Conservation (phyloP, 2,329 filamentous ascomycete genomes). For the Fusarium nurragi region DNA sequence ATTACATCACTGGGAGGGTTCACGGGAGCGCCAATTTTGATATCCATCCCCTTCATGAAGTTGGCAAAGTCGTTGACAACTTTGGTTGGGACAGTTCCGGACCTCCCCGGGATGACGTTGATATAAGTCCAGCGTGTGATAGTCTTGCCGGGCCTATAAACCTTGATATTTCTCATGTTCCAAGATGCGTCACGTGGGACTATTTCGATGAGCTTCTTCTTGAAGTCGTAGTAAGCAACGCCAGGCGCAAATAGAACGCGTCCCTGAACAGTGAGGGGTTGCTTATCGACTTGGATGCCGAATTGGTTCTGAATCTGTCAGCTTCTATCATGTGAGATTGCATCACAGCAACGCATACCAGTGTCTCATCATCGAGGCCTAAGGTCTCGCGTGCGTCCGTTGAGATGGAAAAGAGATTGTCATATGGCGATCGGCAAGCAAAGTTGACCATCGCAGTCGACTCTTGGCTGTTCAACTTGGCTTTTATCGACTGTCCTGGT, state of each 20-base stretch:
- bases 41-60: conserved; percentile 53
- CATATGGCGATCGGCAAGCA: conserved; percentile 71
- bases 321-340: background rate
- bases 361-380: conserved; percentile 61
- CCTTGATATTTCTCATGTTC: conserved; percentile 71
- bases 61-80: conserved; percentile 49
- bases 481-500: conserved; percentile 70
- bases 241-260: conserved; percentile 71
- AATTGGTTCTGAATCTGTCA: conserved; percentile 57
- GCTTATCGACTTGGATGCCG: conserved; percentile 67
- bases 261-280: conserved; percentile 76
- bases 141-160: conserved; percentile 59
- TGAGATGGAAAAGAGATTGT: conserved; percentile 74
- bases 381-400: conserved; percentile 66
- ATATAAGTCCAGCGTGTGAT: conserved; percentile 64
- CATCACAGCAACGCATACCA: conserved; percentile 38
- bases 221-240: conserved; percentile 63
- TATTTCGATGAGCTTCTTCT: conserved; percentile 42
- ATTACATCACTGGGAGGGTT: conserved; percentile 13
- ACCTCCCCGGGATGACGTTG: conserved; percentile 46
- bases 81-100: conserved; percentile 11
- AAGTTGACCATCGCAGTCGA: conserved; percentile 76
- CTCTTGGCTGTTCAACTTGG: conserved; percentile 68
- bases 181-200: conserved; percentile 66
- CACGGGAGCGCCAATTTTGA: conserved; percentile 48